phyloP scores from a whole-genome alignment of 2,329 filamentous ascomycete species.

The Davidsoniella neocaledoniae region DNA sequence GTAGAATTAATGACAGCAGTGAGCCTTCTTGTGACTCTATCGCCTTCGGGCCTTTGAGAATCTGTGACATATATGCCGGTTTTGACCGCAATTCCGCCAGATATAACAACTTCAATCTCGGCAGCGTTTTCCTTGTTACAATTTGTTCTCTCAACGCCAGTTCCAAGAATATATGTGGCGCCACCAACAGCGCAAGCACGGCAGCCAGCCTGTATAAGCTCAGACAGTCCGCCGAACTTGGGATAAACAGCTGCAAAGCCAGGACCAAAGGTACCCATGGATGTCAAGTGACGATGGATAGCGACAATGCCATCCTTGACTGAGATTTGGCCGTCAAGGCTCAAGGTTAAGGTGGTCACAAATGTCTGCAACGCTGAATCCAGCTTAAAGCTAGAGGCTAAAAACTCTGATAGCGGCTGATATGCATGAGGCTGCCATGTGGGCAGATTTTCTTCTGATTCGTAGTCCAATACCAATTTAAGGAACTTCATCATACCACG shows the following conservation, averaged over 20 bases:
- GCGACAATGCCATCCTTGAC: slow-evolving; percentile 50
- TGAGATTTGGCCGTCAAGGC: slow-evolving; percentile 44
- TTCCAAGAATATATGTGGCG: slow-evolving; percentile 72
- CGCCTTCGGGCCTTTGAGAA: not conserved
- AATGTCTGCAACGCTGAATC: slow-evolving; percentile 49
- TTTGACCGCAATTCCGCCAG: slow-evolving; percentile 29
- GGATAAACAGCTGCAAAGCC: slow-evolving; percentile 81
- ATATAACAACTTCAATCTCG: slow-evolving; percentile 14
- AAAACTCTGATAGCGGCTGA: slow-evolving; percentile 39
- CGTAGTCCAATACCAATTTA: slow-evolving; percentile 64
- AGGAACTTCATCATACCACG: slow-evolving; percentile 84
- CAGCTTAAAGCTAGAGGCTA: slow-evolving; percentile 46
- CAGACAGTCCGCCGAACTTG: slow-evolving; percentile 82
- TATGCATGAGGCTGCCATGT: slow-evolving; percentile 42
- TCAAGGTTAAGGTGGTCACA: slow-evolving; percentile 53
- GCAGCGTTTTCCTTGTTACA: slow-evolving; percentile 10
- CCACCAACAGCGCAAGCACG: slow-evolving; percentile 83
- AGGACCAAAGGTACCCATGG: slow-evolving; percentile 72
- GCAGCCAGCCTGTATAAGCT: slow-evolving; percentile 82
- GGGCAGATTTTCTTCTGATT: slow-evolving; percentile 36
- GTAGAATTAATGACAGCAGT: slow-evolving; percentile 54
- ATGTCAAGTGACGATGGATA: slow-evolving; percentile 65
- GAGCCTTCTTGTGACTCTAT: slow-evolving; percentile 19
- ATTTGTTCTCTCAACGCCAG: slow-evolving; percentile 35
- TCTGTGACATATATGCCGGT: slow-evolving; percentile 35